A percentile compares a stretch with the other conserved stretches of the same genome.
Evolutionary conservation across 192 early-diverging fungal genomes (phyloP).

Genomic region (Coemansia sp.): DNA sequence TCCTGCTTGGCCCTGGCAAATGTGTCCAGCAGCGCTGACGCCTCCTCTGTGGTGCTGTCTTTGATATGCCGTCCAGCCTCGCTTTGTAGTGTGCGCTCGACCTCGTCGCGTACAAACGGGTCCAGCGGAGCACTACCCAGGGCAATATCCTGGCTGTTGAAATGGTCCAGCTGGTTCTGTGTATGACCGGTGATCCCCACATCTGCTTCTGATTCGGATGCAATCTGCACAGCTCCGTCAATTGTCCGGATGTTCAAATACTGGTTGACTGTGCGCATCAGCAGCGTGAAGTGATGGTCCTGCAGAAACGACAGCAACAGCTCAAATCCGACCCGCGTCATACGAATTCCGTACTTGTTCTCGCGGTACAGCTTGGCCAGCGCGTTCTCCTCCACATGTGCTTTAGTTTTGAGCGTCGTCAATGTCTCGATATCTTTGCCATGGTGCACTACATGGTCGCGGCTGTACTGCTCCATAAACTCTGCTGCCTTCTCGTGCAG

Average conservation of each 20-base stretch:
- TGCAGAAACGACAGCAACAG: conserved; percentile 89
- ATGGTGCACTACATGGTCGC: conserved; percentile 78
- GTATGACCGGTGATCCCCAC: conserved; percentile 74
- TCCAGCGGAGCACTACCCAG: conserved; percentile 76
- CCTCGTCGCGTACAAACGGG: conserved; percentile 70
- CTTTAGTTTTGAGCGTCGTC: conserved; percentile 64
- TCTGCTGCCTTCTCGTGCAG: conserved; percentile 45
- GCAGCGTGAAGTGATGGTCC: conserved; percentile 84
- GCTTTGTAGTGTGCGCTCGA: conserved; percentile 75
- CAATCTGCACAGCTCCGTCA: conserved; percentile 34
- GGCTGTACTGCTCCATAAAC: conserved; percentile 75
- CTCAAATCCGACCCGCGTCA: conserved; percentile 86
- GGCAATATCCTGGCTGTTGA: conserved; percentile 77
- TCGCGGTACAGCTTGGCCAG: conserved; percentile 74
- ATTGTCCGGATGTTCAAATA: conserved; percentile 72
- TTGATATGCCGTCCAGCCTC: conserved; percentile 55
- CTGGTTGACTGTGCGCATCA: conserved; percentile 91
- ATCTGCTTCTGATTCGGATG: conserved; percentile 55
- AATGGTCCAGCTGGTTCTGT: conserved; percentile 69
- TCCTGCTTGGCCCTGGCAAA: conserved; percentile 67
- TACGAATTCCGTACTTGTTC: conserved; percentile 81
- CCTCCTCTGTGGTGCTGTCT: conserved; percentile 23
- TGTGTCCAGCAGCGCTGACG: conserved; percentile 55
- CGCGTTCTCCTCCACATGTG: conserved; percentile 79
- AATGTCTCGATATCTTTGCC: conserved; percentile 69